Conservation (phyloP, 2,329 filamentous ascomycete genomes). For the Paramyrothecium sp. region DNA sequence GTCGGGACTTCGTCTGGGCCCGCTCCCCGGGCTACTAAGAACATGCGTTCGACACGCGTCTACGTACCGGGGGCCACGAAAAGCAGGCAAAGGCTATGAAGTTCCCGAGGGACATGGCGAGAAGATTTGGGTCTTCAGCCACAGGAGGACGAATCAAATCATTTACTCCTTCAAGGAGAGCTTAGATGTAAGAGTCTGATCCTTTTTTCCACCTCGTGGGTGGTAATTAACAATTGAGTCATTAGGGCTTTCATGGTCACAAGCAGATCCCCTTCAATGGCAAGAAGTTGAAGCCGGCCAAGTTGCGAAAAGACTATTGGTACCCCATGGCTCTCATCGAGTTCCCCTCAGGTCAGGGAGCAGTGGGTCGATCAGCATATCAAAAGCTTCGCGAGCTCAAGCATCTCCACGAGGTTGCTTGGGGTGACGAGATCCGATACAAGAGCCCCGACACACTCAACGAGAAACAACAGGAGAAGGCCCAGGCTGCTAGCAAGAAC, state of each 20-base stretch:
- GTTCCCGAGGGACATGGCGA: slow-evolving; percentile 47
- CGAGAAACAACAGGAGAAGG: slow-evolving; percentile 29
- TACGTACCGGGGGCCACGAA: slow-evolving; percentile 16
- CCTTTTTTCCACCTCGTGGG: not conserved
- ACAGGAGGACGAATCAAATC: slow-evolving; percentile 49
- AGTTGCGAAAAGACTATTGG: slow-evolving; percentile 69
- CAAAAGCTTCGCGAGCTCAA: slow-evolving; percentile 66
- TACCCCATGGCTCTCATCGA: slow-evolving; percentile 57
- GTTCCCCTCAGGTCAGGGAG: slow-evolving; percentile 51
- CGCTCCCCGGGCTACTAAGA: slow-evolving; percentile 40
- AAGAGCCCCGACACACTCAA: slow-evolving; percentile 33
- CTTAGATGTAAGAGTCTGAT: slow-evolving; percentile 38
- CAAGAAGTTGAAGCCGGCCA: slow-evolving; percentile 63
- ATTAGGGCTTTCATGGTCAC: slow-evolving; percentile 41
- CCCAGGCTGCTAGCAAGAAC: slow-evolving; percentile 23
- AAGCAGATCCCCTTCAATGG: slow-evolving; percentile 64
- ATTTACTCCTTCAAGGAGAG: slow-evolving; percentile 49
- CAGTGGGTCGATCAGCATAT: slow-evolving; percentile 57
- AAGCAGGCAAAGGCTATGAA: slow-evolving; percentile 18
- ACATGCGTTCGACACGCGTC: slow-evolving; percentile 40
- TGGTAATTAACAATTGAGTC: not conserved
- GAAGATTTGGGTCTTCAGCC: slow-evolving; percentile 55
- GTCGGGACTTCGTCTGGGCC: slow-evolving; percentile 32
- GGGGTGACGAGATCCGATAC: slow-evolving; percentile 48
- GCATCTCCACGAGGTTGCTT: slow-evolving; percentile 60